These are phyloP conservation scores for Phylloporus rhodoxanthus DNA, from an alignment of 768 basidiomycete species.

Conservation along the genomic window DNA sequence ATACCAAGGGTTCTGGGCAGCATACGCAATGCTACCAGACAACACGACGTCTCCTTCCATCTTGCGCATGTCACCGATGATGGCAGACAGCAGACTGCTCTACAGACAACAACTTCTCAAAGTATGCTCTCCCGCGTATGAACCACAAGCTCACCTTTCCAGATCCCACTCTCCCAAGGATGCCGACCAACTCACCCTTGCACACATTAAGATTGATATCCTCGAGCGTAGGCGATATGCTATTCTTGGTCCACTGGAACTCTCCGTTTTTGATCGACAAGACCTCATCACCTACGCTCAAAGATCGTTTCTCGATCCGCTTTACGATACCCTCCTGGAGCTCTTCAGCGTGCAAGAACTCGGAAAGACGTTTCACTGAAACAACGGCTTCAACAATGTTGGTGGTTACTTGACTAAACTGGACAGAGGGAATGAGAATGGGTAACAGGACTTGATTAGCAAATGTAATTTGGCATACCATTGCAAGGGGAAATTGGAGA, in stretches of 20 bases:
- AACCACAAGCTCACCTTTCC: slow-evolving; percentile 59
- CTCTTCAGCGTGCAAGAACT: slow-evolving; percentile 73
- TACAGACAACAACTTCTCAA: slow-evolving; percentile 17
- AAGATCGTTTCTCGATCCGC: slow-evolving; percentile 35
- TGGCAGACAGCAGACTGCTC: slow-evolving; percentile 72
- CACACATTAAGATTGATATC: slow-evolving; percentile 67
- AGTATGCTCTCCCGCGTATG: neutral
- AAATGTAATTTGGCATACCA: slow-evolving; percentile 41
- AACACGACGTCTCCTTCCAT: slow-evolving; percentile 67
- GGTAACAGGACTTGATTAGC: neutral
- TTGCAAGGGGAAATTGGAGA: slow-evolving; percentile 77
- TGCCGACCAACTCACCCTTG: slow-evolving; percentile 80
- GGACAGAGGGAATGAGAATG: slow-evolving; percentile 43
- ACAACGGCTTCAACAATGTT: slow-evolving; percentile 85
- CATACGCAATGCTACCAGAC: slow-evolving; percentile 72
- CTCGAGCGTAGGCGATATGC: slow-evolving; percentile 59
- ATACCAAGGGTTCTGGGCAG: slow-evolving; percentile 82
- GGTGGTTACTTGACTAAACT: slow-evolving; percentile 69
- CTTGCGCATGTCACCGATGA: slow-evolving; percentile 83
- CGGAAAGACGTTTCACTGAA: slow-evolving; percentile 72
- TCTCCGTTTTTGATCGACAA: slow-evolving; percentile 70
- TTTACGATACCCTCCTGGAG: slow-evolving; percentile 74
- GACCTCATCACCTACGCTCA: slow-evolving; percentile 62
- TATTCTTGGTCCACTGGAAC: slow-evolving; percentile 69
- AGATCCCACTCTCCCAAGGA: slow-evolving; percentile 85